A percentile compares a stretch with the other conserved stretches of the same genome.
phyloP scores from a whole-genome alignment of 768 basidiomycete genomes.

The Mycena filopes region DNA sequence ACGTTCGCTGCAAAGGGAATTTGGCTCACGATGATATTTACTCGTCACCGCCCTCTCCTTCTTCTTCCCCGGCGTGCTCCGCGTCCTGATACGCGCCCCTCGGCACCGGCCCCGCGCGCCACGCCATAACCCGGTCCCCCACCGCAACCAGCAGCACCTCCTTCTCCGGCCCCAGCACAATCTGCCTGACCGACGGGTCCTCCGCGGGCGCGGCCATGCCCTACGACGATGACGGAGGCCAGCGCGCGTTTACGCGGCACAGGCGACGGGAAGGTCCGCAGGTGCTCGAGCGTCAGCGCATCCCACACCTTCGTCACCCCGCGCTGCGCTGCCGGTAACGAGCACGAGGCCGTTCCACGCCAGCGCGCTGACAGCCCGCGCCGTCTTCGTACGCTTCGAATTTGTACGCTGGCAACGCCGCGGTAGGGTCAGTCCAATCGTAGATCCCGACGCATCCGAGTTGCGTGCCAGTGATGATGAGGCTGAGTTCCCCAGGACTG shows the following conservation, averaged over 20 bases:
- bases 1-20: no score
- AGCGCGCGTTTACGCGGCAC: slow-evolving; percentile 46
- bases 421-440: slow-evolving; percentile 50
- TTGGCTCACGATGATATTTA: slow-evolving; percentile 62
- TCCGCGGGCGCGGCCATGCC: slow-evolving; percentile 31
- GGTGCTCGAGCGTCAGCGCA: slow-evolving; percentile 65
- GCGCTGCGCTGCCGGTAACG: slow-evolving; percentile 70
- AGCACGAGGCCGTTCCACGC: slow-evolving; percentile 69
- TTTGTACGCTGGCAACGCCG: slow-evolving; percentile 38
- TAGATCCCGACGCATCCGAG: slow-evolving; percentile 75
- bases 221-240: slow-evolving; percentile 29
- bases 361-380: slow-evolving; percentile 66
- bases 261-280: slow-evolving; percentile 67
- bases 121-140: slow-evolving; percentile 72
- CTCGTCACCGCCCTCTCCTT: slow-evolving; percentile 42
- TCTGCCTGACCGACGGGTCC: slow-evolving; percentile 60
- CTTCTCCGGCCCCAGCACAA: slow-evolving; percentile 62
- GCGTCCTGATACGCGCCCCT: slow-evolving; percentile 47
- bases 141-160: slow-evolving; percentile 69
- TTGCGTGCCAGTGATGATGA: slow-evolving; percentile 72
- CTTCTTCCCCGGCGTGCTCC: slow-evolving; percentile 44
- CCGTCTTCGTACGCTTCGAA: slow-evolving; percentile 76
- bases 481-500: slow-evolving; percentile 50
- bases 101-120: slow-evolving; percentile 66
- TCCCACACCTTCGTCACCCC: slow-evolving; percentile 75